These are phyloP conservation scores for Trichoderma gamsii DNA, from an alignment of 495 filamentous ascomycete genomes.

Conservation along the genomic window DNA sequence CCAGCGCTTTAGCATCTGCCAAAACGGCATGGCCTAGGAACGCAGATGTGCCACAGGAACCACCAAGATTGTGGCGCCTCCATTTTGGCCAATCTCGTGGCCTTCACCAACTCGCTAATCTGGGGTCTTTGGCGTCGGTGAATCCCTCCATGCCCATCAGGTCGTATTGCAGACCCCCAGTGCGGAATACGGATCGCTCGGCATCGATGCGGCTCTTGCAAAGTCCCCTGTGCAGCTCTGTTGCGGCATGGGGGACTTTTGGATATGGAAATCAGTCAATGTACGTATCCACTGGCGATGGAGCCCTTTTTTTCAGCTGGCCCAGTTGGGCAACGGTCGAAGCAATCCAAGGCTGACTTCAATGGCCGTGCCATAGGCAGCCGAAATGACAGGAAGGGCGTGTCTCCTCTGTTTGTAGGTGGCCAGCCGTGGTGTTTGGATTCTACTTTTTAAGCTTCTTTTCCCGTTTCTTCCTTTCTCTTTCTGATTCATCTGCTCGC, in stretches of 20 bases:
- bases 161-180: not conserved
- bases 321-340: not conserved
- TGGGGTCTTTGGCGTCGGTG: not conserved
- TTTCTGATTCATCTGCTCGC: not conserved
- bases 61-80: not conserved
- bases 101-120: too few species aligned
- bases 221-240: not conserved
- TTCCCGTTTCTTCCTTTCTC: not conserved
- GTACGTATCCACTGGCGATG: constrained; percentile 4
- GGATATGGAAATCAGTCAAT: not conserved
- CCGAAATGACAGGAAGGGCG: not conserved
- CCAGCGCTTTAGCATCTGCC: not conserved
- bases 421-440: not conserved
- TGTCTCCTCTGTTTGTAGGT: not conserved
- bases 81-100: not conserved
- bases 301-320: not conserved
- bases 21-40: not conserved
- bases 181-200: constrained; percentile 11
- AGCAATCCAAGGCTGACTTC: not conserved
- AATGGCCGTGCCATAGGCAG: not conserved
- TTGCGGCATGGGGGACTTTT: not conserved
- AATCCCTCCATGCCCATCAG: not conserved
- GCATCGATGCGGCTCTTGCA: not conserved
- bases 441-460: not conserved
- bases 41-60: not conserved